phyloP scores from a whole-genome alignment of 2,329 filamentous ascomycete genomes.

The Cladophialophora carrionii region DNA sequence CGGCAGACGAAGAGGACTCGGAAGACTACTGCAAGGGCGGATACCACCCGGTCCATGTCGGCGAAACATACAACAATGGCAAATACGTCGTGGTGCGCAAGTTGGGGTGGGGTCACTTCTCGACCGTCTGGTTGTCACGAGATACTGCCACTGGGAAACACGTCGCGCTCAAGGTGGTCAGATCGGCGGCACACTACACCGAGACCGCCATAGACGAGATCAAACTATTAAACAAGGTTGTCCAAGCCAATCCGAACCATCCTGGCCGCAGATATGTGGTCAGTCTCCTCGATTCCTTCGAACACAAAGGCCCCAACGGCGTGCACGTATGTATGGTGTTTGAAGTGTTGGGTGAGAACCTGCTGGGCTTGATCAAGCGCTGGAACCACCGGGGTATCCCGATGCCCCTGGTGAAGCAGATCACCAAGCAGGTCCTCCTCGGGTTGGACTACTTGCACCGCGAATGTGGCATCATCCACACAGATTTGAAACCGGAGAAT shows the following conservation, averaged over 20 bases:
- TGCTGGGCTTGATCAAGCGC: constrained; percentile 92
- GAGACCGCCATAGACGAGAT: constrained; percentile 99
- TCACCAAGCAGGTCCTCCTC: constrained; percentile 95
- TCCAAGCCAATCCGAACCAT: constrained; percentile 91
- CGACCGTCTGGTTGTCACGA: constrained; percentile 84
- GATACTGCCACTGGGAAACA: constrained; percentile 90
- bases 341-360: constrained; percentile 92
- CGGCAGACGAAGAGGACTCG: constrained; percentile 96
- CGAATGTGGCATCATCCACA: constrained; percentile 98
- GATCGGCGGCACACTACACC: constrained; percentile 96
- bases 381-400: constrained; percentile 98
- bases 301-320: constrained; percentile 95
- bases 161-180: constrained; percentile 95
- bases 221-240: constrained; percentile 95
- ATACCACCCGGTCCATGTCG: constrained; percentile 92
- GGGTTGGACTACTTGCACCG: constrained; percentile 95
- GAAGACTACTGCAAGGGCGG: constrained; percentile 99
- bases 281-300: constrained; percentile 93
- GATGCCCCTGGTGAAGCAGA: constrained; percentile 95
- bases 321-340: constrained; percentile 99
- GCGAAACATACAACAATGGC: constrained; percentile 96
- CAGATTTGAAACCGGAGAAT: constrained; percentile 87
- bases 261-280: constrained; percentile 94
- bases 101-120: constrained; percentile 97
- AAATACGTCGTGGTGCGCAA: constrained; percentile 96